These are phyloP conservation scores for Bertia moriformis DNA, from an alignment of 2,329 filamentous ascomycete species.

Conservation along the genomic window DNA sequence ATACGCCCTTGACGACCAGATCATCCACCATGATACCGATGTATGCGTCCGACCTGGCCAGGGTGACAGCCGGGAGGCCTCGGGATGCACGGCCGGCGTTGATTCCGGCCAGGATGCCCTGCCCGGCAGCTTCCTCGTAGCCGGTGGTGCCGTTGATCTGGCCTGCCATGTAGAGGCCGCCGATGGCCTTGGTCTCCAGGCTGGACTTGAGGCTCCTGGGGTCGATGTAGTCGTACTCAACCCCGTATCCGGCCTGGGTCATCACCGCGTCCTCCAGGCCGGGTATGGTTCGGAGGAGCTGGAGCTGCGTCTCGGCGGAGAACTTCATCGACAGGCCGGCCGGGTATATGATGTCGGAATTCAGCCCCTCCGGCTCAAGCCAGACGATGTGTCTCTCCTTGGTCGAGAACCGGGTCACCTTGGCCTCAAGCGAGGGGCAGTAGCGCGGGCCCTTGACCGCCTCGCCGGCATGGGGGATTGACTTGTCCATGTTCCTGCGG, in stretches of 20 bases:
- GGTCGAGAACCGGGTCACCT: conserved; percentile 73
- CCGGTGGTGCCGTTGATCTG: conserved; percentile 98
- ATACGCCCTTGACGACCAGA: conserved; percentile 87
- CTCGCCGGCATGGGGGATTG: conserved; percentile 89
- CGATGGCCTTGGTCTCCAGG: conserved; percentile 82
- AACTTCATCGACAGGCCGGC: conserved; percentile 97
- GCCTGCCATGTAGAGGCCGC: conserved; percentile 77
- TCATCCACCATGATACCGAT: conserved; percentile 99
- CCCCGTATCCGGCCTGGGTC: conserved; percentile 89
- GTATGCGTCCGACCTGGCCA: conserved; percentile 78
- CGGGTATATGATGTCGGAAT: conserved; percentile 79
- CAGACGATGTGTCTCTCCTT: conserved; percentile 79
- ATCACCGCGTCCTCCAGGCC: conserved; percentile 81
- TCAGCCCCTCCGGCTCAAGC: conserved; percentile 92
- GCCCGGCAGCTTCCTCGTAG: conserved; percentile 91
- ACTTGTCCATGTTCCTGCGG: conserved; percentile 80
- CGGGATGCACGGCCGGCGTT: conserved; percentile 77
- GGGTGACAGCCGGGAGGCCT: conserved; percentile 45
- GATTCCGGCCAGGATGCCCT: conserved; percentile 81
- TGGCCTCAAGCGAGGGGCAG: conserved; percentile 92
- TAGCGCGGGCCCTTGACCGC: conserved; percentile 89
- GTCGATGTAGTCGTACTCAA: conserved; percentile 97
- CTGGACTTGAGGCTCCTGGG: conserved; percentile 77
- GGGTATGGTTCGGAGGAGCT: conserved; percentile 70
- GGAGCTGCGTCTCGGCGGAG: conserved; percentile 71